Evolutionary conservation across 306 rosid genomes (phyloP).

Genomic region (Clitoria ternatea): DNA sequence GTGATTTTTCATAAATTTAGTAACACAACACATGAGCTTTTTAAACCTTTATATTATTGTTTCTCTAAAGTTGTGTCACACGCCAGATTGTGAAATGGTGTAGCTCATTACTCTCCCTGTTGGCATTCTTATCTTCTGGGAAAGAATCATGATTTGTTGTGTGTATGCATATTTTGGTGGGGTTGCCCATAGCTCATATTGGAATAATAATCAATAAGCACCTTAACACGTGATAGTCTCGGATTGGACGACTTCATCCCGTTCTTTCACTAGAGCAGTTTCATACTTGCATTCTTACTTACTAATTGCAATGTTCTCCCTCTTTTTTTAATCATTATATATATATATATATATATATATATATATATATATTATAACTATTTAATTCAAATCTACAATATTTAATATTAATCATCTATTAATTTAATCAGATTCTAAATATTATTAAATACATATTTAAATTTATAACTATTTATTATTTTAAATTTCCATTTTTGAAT

Average conservation of each 20-base stretch:
- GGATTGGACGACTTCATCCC: neutral
- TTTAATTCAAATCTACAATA: too few relatives aligned
- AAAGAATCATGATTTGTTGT: neutral
- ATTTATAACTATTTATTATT: too few relatives aligned
- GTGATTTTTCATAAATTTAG: too few relatives aligned
- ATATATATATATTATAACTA: too few relatives aligned
- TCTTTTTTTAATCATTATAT: too few relatives aligned
- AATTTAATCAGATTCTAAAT: too few relatives aligned
- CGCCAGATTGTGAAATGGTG: neutral
- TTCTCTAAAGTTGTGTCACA: neutral
- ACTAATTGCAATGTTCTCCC: too few relatives aligned
- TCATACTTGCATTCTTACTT: neutral
- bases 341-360: too few relatives aligned
- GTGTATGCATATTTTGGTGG: constrained; percentile 8
- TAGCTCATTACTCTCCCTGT: neutral
- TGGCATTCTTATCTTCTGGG: neutral
- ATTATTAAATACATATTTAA: too few relatives aligned
- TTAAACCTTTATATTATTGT: neutral
- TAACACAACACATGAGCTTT: neutral
- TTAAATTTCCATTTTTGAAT: too few relatives aligned
- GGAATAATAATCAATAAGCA: neutral
- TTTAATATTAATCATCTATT: too few relatives aligned
- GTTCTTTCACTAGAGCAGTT: neutral
- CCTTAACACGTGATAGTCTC: constrained; percentile 8
- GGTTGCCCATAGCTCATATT: neutral